These are phyloP conservation scores for Pseudomonodictys pantanalensis DNA, from an alignment of 495 filamentous ascomycete species.

Conservation along the genomic window DNA sequence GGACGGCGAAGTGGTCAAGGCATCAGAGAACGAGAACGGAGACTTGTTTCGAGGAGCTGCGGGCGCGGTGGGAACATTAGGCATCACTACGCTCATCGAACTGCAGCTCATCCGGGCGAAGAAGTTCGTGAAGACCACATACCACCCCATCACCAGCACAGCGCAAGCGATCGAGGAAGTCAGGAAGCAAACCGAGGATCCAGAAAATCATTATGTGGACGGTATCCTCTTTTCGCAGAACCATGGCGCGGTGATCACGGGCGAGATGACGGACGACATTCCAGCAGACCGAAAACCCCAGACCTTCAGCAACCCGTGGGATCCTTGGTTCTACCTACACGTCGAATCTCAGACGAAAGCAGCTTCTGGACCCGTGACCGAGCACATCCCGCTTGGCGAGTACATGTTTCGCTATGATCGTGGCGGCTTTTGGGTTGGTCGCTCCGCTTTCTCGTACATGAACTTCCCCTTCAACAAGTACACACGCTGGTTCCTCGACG, in stretches of 20 bases:
- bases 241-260: constrained; percentile 54
- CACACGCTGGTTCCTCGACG: constrained; percentile 58
- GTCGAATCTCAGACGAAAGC: constrained; percentile 32
- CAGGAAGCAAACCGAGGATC: constrained; percentile 43
- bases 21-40: constrained; percentile 39
- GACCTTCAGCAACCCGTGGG: constrained; percentile 48
- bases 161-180: constrained; percentile 29
- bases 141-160: constrained; percentile 46
- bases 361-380: constrained; percentile 37
- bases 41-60: constrained; percentile 58
- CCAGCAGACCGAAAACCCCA: constrained; percentile 36
- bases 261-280: constrained; percentile 46
- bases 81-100: constrained; percentile 56
- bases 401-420: constrained; percentile 66
- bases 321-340: constrained; percentile 62
- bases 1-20: constrained; percentile 50
- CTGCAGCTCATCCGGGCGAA: constrained; percentile 52
- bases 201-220: constrained; percentile 39
- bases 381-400: constrained; percentile 54
- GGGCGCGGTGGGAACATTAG: constrained; percentile 56
- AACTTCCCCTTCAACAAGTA: constrained; percentile 51
- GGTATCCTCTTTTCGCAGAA: constrained; percentile 50
- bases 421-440: constrained; percentile 59
- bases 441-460: constrained; percentile 56
- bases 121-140: constrained; percentile 55